These are phyloP conservation scores for Rhodamnia argentea DNA, from an alignment of 345 rosid species.

Conservation along the genomic window DNA sequence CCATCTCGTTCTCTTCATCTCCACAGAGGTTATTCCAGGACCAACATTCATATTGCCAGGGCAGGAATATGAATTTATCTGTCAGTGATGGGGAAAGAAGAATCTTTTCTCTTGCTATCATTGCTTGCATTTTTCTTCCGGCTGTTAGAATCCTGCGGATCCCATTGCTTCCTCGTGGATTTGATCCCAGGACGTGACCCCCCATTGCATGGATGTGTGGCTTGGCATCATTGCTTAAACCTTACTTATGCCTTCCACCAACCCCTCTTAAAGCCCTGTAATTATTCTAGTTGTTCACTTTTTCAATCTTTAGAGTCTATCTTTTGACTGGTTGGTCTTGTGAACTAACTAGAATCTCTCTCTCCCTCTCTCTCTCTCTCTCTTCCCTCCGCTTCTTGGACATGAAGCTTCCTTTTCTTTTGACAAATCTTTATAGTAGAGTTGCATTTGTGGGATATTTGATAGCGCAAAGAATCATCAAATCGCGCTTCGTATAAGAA, in stretches of 20 bases:
- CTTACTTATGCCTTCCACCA: conserved; percentile 18
- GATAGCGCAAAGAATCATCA: not conserved
- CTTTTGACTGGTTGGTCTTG: not conserved
- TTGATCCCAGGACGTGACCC: not conserved
- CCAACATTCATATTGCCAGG: not conserved
- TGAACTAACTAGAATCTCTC: not conserved
- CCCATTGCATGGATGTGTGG: not conserved
- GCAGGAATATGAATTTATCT: not conserved
- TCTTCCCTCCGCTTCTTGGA: not conserved
- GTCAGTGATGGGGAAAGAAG: not conserved
- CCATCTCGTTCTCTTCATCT: not conserved
- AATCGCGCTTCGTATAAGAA: not conserved
- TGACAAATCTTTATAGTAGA: not conserved
- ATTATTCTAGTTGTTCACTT: not conserved
- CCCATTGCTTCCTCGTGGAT: not conserved
- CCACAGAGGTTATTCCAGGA: not conserved
- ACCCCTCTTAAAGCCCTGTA: conserved; percentile 12
- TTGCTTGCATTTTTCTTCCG: not conserved
- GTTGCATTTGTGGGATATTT: not conserved
- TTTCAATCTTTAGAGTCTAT: not conserved
- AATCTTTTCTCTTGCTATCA: not conserved
- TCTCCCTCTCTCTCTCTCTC: not conserved
- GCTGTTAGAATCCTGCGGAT: not conserved
- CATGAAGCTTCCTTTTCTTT: not conserved
- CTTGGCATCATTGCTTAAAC: conserved; percentile 12